Evolutionary conservation across 164 flowering plant species (phyloP), one percentile per base, ranked within the genome.

Genomic region (Akebia trifoliata): DNA sequence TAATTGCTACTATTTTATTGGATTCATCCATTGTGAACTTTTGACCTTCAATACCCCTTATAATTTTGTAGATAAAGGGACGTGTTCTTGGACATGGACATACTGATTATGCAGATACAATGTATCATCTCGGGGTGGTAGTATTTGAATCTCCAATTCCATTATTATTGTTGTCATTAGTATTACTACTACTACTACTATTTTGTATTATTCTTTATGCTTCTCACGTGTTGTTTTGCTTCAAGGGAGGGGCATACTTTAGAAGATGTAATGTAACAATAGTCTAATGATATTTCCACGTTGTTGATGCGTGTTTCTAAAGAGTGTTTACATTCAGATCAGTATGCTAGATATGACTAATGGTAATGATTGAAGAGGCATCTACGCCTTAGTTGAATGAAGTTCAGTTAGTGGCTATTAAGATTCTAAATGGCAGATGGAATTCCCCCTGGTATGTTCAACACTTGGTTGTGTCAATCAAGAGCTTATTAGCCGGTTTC

Each of bases 51-150:
- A 26, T 26, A 25, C 34, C 15, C 38, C 24, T n/a, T 47, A 8
- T 68, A n/a, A 26, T 54, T 37, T 43, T 70, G 56, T 74, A 93
- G 94, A 84, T 87, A 64, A 86, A 89, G 70, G 76, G 83, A 42
- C 90, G 86, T 66, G 87, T 87, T 47, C 74, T 89, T 44, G 98
- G 98, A 62, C 73, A 70, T 61, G 72, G 46, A 20, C 80, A 90
- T 69, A 1, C 74, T 46, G 97, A 93, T 47, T 87, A 81, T 79
- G 94, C 97, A 50, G 90, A 89, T 62, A 87, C 98, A 9, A 83
- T 93, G 94, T 84, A 74, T 78, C 97, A 87, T 79, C 95, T 87
- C 36, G 98, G 95, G 54, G 80, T 57, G 74, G 95, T 88, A 81
- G 20, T 15, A 39, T 48, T 25, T 52, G 21, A 18, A 24, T 53